Evolutionary conservation across 208 protist species (phyloP), one percentile per base, ranked within the genome.

Genomic region (Trypanosoma cruzi): DNA sequence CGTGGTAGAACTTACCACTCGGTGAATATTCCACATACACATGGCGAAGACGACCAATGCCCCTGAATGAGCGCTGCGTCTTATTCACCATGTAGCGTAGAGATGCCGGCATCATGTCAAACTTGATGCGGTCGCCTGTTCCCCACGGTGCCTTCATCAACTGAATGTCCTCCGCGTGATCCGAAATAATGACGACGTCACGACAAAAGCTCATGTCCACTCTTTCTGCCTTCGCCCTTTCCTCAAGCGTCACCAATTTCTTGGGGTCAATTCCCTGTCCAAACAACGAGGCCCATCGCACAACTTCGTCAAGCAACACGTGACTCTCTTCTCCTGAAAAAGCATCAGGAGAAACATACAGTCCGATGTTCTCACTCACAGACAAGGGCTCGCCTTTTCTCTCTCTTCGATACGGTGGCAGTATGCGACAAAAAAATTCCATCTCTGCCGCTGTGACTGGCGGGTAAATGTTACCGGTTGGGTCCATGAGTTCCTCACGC

Each of bases 1-100:
- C 73, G 14, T 80, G 86, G 57, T 88, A 94, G 29, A 93, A 88
- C 61, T 72, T 59, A 37, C 88, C 88, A 28, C 55, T 82, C 3
- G 91, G 91, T 4, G 88, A 89, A 71, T 96, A 96, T 73, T 93
- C 86, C 13, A 96, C 73, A 69, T 94, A 94, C 7, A 96, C 88
- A 68, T 96, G 91, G 0, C 91, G 82, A 61, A 96, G 68, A 36
- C 87, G 86, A 2, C 88, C 88, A 32, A 94, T 32, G 11, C 75
- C 73, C 26, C 78, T 64, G 67, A 83, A 93, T 29, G 60, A 53
- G 29, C 65, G 54, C 59, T 92, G 80, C 4, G 68, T 70, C 36
- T 75, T 81, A 28, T 82, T 34, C 16, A 86, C 77, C 2, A 96
- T 64, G 62, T 83, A 86, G 16, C 91, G 88, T 13, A 96, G 76